Evolutionary conservation across 23 red algal species (phyloP), one percentile per base, ranked within the genome.

Genomic region (Gracilaria caudata): DNA sequence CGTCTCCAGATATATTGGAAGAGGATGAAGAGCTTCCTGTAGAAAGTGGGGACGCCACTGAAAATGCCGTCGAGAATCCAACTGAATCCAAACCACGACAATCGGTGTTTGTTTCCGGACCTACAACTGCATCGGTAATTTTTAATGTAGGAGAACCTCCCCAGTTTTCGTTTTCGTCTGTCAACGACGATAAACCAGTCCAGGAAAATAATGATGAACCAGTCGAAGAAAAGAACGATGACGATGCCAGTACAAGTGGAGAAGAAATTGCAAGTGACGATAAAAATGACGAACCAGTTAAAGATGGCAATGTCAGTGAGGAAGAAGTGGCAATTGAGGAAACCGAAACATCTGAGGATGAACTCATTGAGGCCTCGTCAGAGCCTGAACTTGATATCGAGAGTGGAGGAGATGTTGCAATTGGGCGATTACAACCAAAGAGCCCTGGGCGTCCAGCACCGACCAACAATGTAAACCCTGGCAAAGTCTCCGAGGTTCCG

Each of bases 41-140:
- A 66, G 61, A 66, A 7, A 14, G 17, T 25, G 33, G 10, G 9
- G 19, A 24, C 43, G 39, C 40, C 7, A 14, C 0, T 10, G 70
- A 38, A 26, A 49, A 24, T 26, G 70, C 24, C 8, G 19, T 9
- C n/a, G 7, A 49, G 13, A 26, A 47, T 49, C 26, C 70, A 24
- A n/a, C 47, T 47, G n/a, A 75, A n/a, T 25, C 70, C 35, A 75
- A 75, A 45, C 70, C 70, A 26, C 70, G 70, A 75, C 4, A 4
- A 30, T 75, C 70, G 5, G 70, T 75, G 21, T 75, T 49, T 75
- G 70, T 49, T 75, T 75, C 43, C 35, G 70, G 70, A 4, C 70
- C 70, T 13, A 40, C 29, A 33, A 75, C 70, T 75, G 29, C 70
- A 47, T 75, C 70, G 5, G 70, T 49, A 25, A 49, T 24, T 26